Base-by-base conservation (phyloP, 768 basidiomycete genomes). In the Trametes maxima region DNA sequence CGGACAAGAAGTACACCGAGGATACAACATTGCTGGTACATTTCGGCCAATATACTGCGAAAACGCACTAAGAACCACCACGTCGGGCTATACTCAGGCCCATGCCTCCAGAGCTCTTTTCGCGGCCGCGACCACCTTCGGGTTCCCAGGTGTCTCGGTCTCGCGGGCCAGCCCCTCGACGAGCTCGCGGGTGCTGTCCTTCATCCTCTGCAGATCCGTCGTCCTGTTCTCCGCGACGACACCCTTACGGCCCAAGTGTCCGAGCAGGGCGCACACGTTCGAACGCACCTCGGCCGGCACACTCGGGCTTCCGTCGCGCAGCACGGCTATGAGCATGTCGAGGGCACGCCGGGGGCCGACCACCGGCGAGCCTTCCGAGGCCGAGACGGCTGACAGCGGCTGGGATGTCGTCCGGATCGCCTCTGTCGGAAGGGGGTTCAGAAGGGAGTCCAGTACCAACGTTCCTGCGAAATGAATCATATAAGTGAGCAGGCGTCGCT, bases 181-280 rank as follows among this genome's bases (percentile, higher is more conserved):
- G 21, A 82, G 79, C 11, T 83, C 79, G 49, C 76, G 72, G 24
- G 82, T 75, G 45, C 74, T 73, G 5, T 80, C 82, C 72, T 86
- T 85, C 54, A 92, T 68, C 36, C 71, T 75, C 24, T 74, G 72
- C 57, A 85, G 44, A 60, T 77, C 72, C 36, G 65, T 59, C 25
- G 59, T 56, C 36, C 75, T 67, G 54, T 69, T 71, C 33, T 81
- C 78, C 4, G 80, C 79, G 7, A 80, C 80, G 10, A 81, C 71
- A 3, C 78, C 74, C 67, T 85, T 79, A 65, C 81, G 81, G 36
- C 81, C 81, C 19, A 91, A 69, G 64, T 90, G 87, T 42, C 83
- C 78, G 25, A 94, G 74, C 60, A 94, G 79, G 7, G 87, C 82
- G 70, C 90, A 92, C 17, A 85, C 82, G 67, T 94, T 94, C 25